Evolutionary conservation across 495 filamentous ascomycete species (phyloP).

Genomic region (Sphaerosporella brunnea): DNA sequence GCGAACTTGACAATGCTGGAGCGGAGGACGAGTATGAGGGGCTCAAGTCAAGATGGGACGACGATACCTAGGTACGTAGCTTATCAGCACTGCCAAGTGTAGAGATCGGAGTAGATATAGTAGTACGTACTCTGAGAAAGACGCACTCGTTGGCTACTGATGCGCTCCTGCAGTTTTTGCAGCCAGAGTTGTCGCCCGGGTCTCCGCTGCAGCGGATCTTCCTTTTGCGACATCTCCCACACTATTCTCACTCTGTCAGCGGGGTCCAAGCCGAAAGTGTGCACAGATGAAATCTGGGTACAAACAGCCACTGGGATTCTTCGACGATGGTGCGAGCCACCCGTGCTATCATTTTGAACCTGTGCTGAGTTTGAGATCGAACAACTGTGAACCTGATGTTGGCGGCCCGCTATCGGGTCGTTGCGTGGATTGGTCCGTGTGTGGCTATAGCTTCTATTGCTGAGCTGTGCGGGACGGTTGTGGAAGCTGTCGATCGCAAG

Average conservation of each 20-base stretch:
- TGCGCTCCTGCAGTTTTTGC: slow-evolving; percentile 63
- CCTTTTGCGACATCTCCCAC: slow-evolving; percentile 72
- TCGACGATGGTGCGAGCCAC: slow-evolving; percentile 13
- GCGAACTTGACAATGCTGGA: slow-evolving; percentile 8
- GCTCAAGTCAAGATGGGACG: slow-evolving; percentile 18
- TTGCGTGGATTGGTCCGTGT: slow-evolving; percentile 20
- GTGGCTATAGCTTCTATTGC: no score
- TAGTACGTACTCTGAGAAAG: slow-evolving; percentile 24
- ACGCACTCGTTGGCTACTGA: slow-evolving; percentile 29
- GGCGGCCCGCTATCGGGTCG: slow-evolving; percentile 16
- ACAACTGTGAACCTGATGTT: slow-evolving; percentile 8
- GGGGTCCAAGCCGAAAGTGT: no score
- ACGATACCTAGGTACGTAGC: slow-evolving; percentile 15
- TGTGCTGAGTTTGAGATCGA: background rate
- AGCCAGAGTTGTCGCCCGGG: slow-evolving; percentile 52
- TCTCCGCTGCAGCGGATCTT: slow-evolving; percentile 97
- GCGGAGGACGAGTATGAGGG: slow-evolving; percentile 14
- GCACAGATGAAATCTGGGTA: slow-evolving; percentile 6
- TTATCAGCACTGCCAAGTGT: background rate
- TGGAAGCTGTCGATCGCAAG: slow-evolving; percentile 18
- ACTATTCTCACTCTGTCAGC: no score
- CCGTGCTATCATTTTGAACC: slow-evolving; percentile 3
- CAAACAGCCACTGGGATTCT: slow-evolving; percentile 25
- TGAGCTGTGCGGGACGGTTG: no score
- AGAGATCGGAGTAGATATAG: background rate